Evolutionary conservation across 2,329 filamentous ascomycete genomes (phyloP).

Genomic region (Apiospora saccharicola): DNA sequence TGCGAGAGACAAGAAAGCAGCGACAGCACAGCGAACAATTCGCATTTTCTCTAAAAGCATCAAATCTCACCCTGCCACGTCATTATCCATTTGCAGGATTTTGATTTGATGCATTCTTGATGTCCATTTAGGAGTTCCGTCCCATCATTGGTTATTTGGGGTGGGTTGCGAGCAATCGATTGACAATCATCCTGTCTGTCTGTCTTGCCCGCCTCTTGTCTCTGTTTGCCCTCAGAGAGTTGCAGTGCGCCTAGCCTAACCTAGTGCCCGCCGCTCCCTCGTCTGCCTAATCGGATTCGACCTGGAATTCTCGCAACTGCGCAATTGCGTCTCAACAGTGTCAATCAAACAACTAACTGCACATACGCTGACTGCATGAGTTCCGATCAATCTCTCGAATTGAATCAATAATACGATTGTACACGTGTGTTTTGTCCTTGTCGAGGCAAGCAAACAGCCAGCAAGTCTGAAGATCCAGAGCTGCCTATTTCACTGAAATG

Average conservation of each 20-base stretch:
- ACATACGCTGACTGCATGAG: conserved; percentile 16
- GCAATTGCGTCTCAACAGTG: conserved; percentile 4
- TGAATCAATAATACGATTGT: not conserved
- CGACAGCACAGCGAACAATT: conserved; percentile 1
- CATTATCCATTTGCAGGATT: not conserved
- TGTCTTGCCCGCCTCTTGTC: conserved; percentile 9
- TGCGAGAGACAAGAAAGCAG: not conserved
- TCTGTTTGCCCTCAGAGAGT: conserved; percentile 1
- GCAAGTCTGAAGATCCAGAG: not conserved
- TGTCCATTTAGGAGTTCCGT: not conserved
- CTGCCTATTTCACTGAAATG: conserved; percentile 11
- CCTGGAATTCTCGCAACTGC: conserved; percentile 8
- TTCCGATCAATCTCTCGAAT: not conserved
- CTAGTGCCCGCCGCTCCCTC: not conserved
- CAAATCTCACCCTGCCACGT: conserved; percentile 18
- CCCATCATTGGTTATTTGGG: conserved; percentile 14
- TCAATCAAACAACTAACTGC: conserved; percentile 12
- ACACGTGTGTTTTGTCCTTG: not conserved
- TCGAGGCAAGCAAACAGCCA: conserved; percentile 12
- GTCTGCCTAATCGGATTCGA: conserved; percentile 21
- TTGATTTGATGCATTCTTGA: conserved; percentile 3
- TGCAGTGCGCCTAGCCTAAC: conserved; percentile 14
- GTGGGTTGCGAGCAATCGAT: not conserved
- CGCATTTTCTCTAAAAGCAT: conserved; percentile 6
- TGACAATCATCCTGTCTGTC: not conserved